Conservation (phyloP, 2,329 filamentous ascomycete species). For the Monilinia fructicola region DNA sequence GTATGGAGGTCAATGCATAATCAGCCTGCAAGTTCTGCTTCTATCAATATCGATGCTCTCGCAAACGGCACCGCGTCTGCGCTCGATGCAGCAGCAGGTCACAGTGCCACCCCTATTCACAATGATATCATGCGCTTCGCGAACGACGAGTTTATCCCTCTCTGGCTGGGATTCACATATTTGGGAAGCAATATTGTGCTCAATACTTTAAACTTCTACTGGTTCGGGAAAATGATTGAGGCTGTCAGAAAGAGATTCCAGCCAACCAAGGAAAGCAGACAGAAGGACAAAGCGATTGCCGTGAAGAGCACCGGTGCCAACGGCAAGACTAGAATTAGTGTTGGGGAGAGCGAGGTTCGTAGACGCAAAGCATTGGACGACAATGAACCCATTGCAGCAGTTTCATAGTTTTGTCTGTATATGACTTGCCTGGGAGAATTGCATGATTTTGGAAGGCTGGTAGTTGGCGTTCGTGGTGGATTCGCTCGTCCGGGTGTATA, state of each 20-base stretch:
- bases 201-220: conserved; percentile 77
- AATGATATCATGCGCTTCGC: conserved; percentile 52
- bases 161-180: conserved; percentile 70
- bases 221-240: conserved; percentile 85
- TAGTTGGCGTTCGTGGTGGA: background rate
- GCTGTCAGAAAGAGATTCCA: conserved; percentile 76
- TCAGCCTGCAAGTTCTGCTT: conserved; percentile 41
- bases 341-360: conserved; percentile 40
- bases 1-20: conserved; percentile 60
- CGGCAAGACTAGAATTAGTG: conserved; percentile 35
- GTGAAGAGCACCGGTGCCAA: conserved; percentile 36
- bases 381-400: conserved; percentile 19
- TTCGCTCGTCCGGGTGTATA: background rate
- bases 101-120: conserved; percentile 35
- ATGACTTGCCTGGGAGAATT: background rate
- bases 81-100: conserved; percentile 39
- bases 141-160: conserved; percentile 55
- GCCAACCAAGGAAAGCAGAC: conserved; percentile 45
- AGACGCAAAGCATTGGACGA: conserved; percentile 32
- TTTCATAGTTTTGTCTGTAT: conserved; percentile 14
- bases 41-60: conserved; percentile 39
- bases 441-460: background rate
- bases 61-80: conserved; percentile 42
- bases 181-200: conserved; percentile 68
- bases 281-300: conserved; percentile 38